phyloP scores from a whole-genome alignment of 176 grass and related monocot species.

The Juncus inflexus region DNA sequence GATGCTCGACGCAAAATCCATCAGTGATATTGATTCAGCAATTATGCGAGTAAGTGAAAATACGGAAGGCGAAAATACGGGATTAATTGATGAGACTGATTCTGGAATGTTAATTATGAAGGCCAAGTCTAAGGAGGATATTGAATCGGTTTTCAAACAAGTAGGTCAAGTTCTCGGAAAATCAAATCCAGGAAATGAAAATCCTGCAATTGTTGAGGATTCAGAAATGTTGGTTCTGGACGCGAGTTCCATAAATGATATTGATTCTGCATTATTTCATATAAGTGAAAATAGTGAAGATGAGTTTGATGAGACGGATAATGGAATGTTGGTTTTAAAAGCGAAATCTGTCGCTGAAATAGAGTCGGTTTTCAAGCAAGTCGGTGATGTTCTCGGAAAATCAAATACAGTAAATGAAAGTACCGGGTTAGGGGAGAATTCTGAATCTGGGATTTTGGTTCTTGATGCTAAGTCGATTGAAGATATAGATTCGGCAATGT shows the following conservation, averaged over 20 bases:
- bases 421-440: slow-evolving; percentile 4
- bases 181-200: slow-evolving; percentile 24
- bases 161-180: slow-evolving; percentile 32
- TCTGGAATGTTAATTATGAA: slow-evolving; percentile 44
- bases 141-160: slow-evolving; percentile 46
- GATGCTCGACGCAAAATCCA: slow-evolving; percentile 27
- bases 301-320: slow-evolving; percentile 15
- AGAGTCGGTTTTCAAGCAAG: slow-evolving; percentile 21
- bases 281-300: slow-evolving; percentile 15
- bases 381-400: slow-evolving; percentile 27
- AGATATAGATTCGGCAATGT: slow-evolving; percentile 22
- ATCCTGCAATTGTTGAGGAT: slow-evolving; percentile 2
- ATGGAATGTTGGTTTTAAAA: slow-evolving; percentile 27
- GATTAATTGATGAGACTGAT: slow-evolving; percentile 20
- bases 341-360: slow-evolving; percentile 28
- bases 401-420: slow-evolving; percentile 13
- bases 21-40: slow-evolving; percentile 23
- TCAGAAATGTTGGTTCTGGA: slow-evolving; percentile 13
- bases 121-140: slow-evolving; percentile 52
- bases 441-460: slow-evolving; percentile 6
- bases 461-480: slow-evolving; percentile 18
- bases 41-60: slow-evolving; percentile 10
- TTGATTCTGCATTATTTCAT: slow-evolving; percentile 12
- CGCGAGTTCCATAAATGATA: slow-evolving; percentile 23
- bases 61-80: not conserved